Base-by-base conservation (phyloP, 75 land plant species). In the Cupressus sempervirens region DNA sequence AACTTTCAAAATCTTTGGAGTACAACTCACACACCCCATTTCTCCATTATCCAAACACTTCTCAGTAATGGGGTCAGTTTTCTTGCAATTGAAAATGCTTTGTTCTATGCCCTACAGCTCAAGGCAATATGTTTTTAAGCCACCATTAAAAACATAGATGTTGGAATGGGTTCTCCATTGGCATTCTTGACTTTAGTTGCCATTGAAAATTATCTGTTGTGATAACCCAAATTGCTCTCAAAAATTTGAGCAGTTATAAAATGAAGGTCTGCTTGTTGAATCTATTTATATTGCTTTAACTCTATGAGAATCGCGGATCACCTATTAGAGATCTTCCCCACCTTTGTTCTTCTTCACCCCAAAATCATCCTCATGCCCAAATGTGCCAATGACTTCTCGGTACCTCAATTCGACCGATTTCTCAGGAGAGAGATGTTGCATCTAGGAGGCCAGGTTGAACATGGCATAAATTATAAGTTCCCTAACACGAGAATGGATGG, bases 31-130 rank as follows among this genome's bases (percentile, higher is more conserved):
- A n/a, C n/a, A n/a, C n/a, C n/a, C n/a, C n/a, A n/a, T n/a, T n/a
- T n/a, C n/a, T n/a, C 98, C 98, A 85, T 91, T 92, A 46, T 93
- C 89, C 82, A 96, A 90, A 87, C 98, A 96, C 82, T 94, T 94
- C 93, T 96, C 98, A 0, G 96, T 96, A 83, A 94, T 92, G 43
- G 91, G 90, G 76, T 93, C 95, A 68, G 86, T 87, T 87, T 89
- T 89, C 93, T 96, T 96, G 89, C 98, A 96, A 46, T 87, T 86
- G 94, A 52, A 86, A 94, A 96, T 3, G 88, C 98, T 76, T 89
- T 81, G 74, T 94, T 94, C 90, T 96, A 89, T 40, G 82, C 83
- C 30, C 90, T 76, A 86, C 98, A 94, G 68, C 83, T 87, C 40
- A 70, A 35, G 4, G 89, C 85, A 72, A 96, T 87, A 84, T 96